Evolutionary conservation across 768 basidiomycete species (phyloP).

Genomic region (Pleurotus eryngii): DNA sequence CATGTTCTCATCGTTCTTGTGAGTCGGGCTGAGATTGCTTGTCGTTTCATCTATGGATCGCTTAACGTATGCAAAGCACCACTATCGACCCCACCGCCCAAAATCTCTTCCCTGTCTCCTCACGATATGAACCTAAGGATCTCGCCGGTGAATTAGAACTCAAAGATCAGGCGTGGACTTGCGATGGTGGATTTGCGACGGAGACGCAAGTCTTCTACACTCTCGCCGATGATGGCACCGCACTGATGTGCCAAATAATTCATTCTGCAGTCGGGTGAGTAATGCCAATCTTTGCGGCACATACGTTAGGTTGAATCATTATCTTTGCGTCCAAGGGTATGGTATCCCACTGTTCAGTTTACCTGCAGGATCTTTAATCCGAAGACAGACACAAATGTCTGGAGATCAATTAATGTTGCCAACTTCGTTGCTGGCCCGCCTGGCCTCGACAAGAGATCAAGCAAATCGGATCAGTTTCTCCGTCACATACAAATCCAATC

Average conservation of each 20-base stretch:
- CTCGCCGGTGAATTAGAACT: slow-evolving; percentile 73
- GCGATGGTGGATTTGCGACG: slow-evolving; percentile 78
- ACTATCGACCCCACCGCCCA: slow-evolving; percentile 63
- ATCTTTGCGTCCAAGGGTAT: slow-evolving; percentile 50
- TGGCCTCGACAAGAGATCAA: slow-evolving; percentile 79
- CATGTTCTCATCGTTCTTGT: slow-evolving; percentile 84
- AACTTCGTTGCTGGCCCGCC: slow-evolving; percentile 76
- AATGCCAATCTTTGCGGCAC: slow-evolving; percentile 7
- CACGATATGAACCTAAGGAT: slow-evolving; percentile 49
- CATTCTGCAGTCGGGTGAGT: slow-evolving; percentile 87
- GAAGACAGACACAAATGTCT: slow-evolving; percentile 64
- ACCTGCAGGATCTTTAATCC: slow-evolving; percentile 87
- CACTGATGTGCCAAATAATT: slow-evolving; percentile 81
- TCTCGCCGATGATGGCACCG: slow-evolving; percentile 74
- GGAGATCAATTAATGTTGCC: slow-evolving; percentile 85
- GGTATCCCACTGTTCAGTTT: slow-evolving; percentile 95
- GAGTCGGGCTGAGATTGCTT: slow-evolving; percentile 31
- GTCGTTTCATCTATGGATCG: neutral
- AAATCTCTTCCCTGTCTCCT: slow-evolving; percentile 82
- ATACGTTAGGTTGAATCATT: slow-evolving; percentile 8
- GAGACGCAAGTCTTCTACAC: slow-evolving; percentile 92
- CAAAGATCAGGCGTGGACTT: slow-evolving; percentile 80
- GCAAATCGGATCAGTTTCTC: slow-evolving; percentile 86
- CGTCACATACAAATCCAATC: slow-evolving; percentile 58
- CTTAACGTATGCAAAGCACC: slow-evolving; percentile 35